phyloP scores from a whole-genome alignment of 495 filamentous ascomycete genomes.

The Xylaria scruposa region DNA sequence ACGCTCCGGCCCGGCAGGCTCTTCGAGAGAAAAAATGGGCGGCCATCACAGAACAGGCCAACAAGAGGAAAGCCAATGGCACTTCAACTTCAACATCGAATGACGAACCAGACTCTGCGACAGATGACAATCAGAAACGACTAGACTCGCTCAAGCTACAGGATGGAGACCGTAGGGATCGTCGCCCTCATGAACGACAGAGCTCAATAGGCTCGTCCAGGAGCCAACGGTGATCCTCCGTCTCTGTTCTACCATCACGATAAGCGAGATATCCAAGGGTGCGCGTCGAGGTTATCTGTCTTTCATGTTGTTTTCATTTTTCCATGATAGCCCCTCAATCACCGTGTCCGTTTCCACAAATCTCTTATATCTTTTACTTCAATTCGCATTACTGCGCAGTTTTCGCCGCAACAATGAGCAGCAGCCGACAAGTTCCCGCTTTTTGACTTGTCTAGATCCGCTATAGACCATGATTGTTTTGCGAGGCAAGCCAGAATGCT shows the following conservation, averaged over 20 bases:
- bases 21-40: conserved; percentile 86
- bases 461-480: conserved; percentile 17
- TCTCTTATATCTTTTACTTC: conserved; percentile 36
- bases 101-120: conserved; percentile 75
- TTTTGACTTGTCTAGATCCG: conserved; percentile 13
- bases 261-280: conserved; percentile 15
- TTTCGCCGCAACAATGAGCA: conserved; percentile 30
- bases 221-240: conserved; percentile 51
- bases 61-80: conserved; percentile 54
- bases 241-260: background rate
- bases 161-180: conserved; percentile 61
- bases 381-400: conserved; percentile 36
- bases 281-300: conserved; percentile 9
- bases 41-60: conserved; percentile 78
- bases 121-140: conserved; percentile 82
- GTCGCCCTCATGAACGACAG: conserved; percentile 58
- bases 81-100: conserved; percentile 48
- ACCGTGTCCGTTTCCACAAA: conserved; percentile 37
- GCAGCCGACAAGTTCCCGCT: conserved; percentile 13
- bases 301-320: conserved; percentile 21
- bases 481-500: conserved; percentile 5
- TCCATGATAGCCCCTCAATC: conserved; percentile 35
- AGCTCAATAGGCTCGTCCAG: conserved; percentile 57
- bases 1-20: conserved; percentile 76
- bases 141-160: conserved; percentile 85